Evolutionary conservation across 139 green algal genomes (phyloP), one percentile per base, ranked within the genome.

Genomic region (Auxenochlorella protothecoides): DNA sequence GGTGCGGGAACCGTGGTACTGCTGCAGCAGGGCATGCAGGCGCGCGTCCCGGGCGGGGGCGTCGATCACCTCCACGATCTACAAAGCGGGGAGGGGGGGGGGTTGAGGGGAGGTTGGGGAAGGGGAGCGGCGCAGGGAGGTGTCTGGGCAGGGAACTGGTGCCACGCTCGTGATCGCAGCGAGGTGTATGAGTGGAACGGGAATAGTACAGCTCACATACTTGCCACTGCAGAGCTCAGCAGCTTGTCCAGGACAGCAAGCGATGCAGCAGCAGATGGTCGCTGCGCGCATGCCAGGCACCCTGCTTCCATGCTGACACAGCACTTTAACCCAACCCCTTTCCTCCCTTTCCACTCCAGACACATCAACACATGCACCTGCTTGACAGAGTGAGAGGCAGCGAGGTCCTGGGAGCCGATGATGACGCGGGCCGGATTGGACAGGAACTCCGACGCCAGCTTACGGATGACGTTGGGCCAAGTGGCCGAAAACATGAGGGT

Each of bases 401-500:
- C 89, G 53, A 98, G 85, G 65, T 97, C 91, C 72, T 86, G 73
- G 11, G 75, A 87, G 51, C 89, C 88, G n/a, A 95, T 85, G 56
- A 75, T 85, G 54, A 94, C 87, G 77, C 87, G 89, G 15, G 89
- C 81, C 2, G 89, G 87, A 61, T 80, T 57, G 65, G 62, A 69
- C 70, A 98, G 74, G 83, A 96, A 98, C 69, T 96, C 85, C 53
- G 80, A 69, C 11, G 92, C 92, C 68, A 98, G 86, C 80, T 91
- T 87, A 81, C 92, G 85, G 65, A 98, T 87, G 55, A 80, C 82
- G 6, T 73, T 71, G 54, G 94, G 94, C 92, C 92, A 98, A 4
- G 94, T 98, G 73, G 94, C 94, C 53, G 71, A 88, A 79, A 98
- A 98, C 92, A 98, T 97, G 69, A 96, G 83, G 9, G 94, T 98